Conservation (phyloP, 2,329 filamentous ascomycete species). For the Ceratocystis lukuohia region DNA sequence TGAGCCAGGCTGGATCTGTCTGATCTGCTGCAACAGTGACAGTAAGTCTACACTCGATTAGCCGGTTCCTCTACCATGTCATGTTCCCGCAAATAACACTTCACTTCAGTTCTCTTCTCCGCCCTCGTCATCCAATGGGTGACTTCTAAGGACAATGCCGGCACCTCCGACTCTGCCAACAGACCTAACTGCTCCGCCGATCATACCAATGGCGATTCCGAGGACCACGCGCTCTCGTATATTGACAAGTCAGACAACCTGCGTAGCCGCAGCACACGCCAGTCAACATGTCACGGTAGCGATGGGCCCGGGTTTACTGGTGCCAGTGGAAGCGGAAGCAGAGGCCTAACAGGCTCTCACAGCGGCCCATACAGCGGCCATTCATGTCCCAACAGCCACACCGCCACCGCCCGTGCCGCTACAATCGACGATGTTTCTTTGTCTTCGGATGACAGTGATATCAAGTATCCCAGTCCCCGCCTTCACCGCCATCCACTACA, state of each 20-base stretch:
- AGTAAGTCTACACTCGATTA: conserved; percentile 29
- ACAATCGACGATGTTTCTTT: conserved; percentile 11
- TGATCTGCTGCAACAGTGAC: conserved; percentile 52
- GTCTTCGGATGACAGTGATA: conserved; percentile 14
- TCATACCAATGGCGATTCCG: conserved; percentile 7
- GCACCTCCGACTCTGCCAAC: conserved; percentile 23
- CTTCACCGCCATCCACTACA: not conserved
- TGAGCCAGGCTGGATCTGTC: conserved; percentile 51
- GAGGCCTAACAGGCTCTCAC: not conserved
- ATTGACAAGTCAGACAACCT: conserved; percentile 6
- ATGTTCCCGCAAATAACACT: not conserved
- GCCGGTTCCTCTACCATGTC: not conserved
- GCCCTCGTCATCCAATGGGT: conserved; percentile 51
- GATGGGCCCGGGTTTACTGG: not conserved
- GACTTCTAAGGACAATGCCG: conserved; percentile 34
- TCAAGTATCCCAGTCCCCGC: not conserved
- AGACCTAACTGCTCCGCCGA: conserved; percentile 13
- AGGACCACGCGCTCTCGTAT: conserved; percentile 10
- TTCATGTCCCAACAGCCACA: conserved; percentile 8
- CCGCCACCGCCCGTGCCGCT: conserved; percentile 10
- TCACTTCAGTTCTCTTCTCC: conserved; percentile 40
- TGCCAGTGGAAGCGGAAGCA: not conserved
- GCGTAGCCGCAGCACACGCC: not conserved
- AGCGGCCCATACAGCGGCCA: conserved; percentile 11
- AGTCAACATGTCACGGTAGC: not conserved